Percentiles rank a stretch among this genome's conserved stretches.
Conservation (phyloP, 768 basidiomycete genomes). For the Pulveroboletus sp. region DNA sequence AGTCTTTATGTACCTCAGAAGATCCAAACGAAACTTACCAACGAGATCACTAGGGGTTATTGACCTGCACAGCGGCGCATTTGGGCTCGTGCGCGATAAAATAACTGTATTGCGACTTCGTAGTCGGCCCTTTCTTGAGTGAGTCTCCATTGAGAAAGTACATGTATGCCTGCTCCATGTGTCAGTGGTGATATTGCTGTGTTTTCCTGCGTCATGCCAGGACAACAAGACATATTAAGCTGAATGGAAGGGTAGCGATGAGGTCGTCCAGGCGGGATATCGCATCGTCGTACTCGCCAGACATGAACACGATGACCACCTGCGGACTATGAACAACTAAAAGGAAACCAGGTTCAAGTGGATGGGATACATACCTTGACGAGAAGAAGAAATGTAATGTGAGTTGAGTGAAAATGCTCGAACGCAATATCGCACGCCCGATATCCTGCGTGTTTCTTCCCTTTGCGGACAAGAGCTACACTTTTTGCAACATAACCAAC, state of each 20-base stretch:
- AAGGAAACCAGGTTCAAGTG: neutral
- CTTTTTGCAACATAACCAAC: neutral
- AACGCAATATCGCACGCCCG: neutral
- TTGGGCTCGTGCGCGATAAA: neutral
- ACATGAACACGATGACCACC: neutral
- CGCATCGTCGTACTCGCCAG: neutral
- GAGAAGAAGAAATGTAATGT: neutral
- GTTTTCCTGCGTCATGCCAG: neutral
- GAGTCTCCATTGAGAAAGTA: neutral
- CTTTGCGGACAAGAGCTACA: neutral
- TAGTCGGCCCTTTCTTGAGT: neutral
- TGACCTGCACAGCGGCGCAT: neutral
- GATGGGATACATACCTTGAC: neutral
- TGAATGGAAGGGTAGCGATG: neutral
- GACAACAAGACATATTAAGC: neutral
- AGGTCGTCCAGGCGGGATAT: neutral
- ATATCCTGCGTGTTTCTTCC: neutral
- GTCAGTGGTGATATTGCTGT: neutral
- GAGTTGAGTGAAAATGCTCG: neutral
- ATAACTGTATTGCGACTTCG: neutral
- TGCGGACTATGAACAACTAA: neutral
- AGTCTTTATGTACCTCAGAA: neutral
- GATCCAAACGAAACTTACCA: neutral
- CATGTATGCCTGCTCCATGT: neutral
- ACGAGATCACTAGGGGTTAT: neutral